Percentiles rank a stretch among this genome's conserved stretches.
Evolutionary conservation across 1,284 basidiomycete species (phyloP).

Genomic region (Pseudozyma tsukubaensis): DNA sequence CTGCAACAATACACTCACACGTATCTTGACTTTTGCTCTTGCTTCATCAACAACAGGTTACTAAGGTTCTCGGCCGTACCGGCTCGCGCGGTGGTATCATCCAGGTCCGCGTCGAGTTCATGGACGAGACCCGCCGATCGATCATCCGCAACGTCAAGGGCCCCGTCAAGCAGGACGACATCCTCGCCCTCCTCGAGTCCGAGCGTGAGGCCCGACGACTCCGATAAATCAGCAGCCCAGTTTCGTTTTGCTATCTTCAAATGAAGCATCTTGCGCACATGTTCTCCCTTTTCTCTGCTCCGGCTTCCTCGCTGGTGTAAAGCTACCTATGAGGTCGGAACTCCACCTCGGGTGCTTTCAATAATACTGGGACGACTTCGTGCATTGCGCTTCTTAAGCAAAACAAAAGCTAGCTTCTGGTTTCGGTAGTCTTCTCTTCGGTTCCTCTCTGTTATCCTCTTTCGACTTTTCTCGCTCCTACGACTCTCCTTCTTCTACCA

Average conservation of each 20-base stretch:
- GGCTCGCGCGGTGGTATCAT: slow-evolving; percentile 99
- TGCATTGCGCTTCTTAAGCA: not conserved
- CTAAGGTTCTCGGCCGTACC: slow-evolving; percentile 94
- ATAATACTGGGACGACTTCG: not conserved
- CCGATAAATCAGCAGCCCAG: slow-evolving; percentile 36
- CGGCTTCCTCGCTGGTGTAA: no score
- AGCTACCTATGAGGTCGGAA: slow-evolving; percentile 32
- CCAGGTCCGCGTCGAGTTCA: slow-evolving; percentile 99
- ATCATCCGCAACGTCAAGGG: slow-evolving; percentile 99
- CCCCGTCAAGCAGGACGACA: slow-evolving; percentile 94
- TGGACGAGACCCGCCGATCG: slow-evolving; percentile 94
- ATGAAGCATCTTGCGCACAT: not conserved
- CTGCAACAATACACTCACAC: slow-evolving; percentile 23
- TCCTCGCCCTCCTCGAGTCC: slow-evolving; percentile 95
- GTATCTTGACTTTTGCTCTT: not conserved
- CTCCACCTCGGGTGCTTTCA: slow-evolving; percentile 29
- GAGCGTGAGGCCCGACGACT: slow-evolving; percentile 95
- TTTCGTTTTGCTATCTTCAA: not conserved
- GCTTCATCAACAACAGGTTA: slow-evolving; percentile 56
- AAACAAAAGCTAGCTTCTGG: not conserved
- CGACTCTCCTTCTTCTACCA: no score
- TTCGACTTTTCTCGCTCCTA: not conserved
- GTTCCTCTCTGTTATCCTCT: slow-evolving; percentile 9
- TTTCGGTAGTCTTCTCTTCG: slow-evolving; percentile 24
- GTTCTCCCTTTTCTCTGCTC: not conserved